These are phyloP conservation scores for Andrographis paniculata DNA, from an alignment of 305 asterid species.

Conservation along the genomic window DNA sequence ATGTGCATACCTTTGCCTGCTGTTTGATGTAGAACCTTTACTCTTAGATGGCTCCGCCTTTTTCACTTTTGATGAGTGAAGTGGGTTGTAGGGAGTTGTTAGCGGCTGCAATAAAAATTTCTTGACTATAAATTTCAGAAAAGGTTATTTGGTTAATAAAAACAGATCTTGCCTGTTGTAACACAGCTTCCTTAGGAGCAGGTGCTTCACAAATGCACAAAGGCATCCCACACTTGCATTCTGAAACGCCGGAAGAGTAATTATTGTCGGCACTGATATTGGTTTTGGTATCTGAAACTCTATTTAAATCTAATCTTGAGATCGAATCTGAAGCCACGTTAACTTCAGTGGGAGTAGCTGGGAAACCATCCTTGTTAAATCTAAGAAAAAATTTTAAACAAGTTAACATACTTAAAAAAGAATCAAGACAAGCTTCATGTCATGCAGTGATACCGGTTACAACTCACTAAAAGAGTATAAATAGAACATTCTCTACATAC, in stretches of 20 bases:
- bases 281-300: conserved; percentile 34
- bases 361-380: conserved; percentile 37
- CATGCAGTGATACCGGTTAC: conserved; percentile 17
- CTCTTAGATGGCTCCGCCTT: conserved; percentile 45
- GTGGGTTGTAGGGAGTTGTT: conserved; percentile 30
- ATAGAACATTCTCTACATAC: no score
- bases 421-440: background rate
- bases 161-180: conserved; percentile 41
- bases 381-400: no score
- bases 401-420: no score
- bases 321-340: conserved; percentile 47
- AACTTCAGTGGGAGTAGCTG: conserved; percentile 50
- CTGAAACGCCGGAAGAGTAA: conserved; percentile 33
- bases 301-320: conserved; percentile 55
- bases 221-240: conserved; percentile 98
- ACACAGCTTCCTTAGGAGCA: conserved; percentile 36
- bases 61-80: conserved; percentile 39
- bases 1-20: conserved; percentile 54
- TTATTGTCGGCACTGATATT: conserved; percentile 31
- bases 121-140: conserved; percentile 14
- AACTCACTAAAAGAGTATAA: no score
- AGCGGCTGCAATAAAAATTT: conserved; percentile 38
- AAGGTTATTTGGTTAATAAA: conserved; percentile 17
- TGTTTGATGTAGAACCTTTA: conserved; percentile 76
- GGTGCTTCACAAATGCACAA: conserved; percentile 96